Evolutionary conservation across 2,329 filamentous ascomycete genomes (phyloP), one percentile per base, ranked within the genome.

Genomic region (Penicillium sp.): DNA sequence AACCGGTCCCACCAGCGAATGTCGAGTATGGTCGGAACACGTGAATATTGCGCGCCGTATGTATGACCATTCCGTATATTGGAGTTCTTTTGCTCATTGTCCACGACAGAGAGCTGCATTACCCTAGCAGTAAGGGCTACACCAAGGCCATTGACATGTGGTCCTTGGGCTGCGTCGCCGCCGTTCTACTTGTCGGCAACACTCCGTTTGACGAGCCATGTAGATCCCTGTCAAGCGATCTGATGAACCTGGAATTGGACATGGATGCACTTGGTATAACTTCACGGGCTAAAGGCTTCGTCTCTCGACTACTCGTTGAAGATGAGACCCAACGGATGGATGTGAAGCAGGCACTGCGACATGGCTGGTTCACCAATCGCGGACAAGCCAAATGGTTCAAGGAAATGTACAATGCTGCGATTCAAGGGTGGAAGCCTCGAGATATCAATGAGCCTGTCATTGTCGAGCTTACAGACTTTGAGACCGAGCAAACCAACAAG

Each of bases 71-170:
- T 5, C 2, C 5, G 3, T 7, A 11, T 24, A 11, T n/a, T 2
- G 5, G 7, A 7, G 18, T 4, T 13, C 40, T 3, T 18, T 35
- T n/a, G 37, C 40, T 52, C 6, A 52, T 4, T 2, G 2, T 27
- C 31, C 6, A 5, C 2, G 11, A 31, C 52, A 75, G 73, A 14
- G 72, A 73, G 54, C 61, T 74, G 7, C 54, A 63, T 19, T 33
- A 59, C 51, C 33, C 56, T 11, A 60, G 33, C 33, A 44, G 51
- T 61, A 56, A 67, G 37, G 83, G 83, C 2, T 87, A 87, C 68
- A 85, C 82, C 31, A 81, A 82, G 66, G 79, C 83, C 10, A 78
- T 87, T 9, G 86, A 88, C 63, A 79, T 88, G 70, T 88, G 85
- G 85, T 85, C 85, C 0, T 66, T 88, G n/a, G 86, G 85, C 6